Percentiles rank a stretch among this genome's conserved stretches.
phyloP scores from a whole-genome alignment of 306 rosid genomes.

The Acacia melanoxylon region DNA sequence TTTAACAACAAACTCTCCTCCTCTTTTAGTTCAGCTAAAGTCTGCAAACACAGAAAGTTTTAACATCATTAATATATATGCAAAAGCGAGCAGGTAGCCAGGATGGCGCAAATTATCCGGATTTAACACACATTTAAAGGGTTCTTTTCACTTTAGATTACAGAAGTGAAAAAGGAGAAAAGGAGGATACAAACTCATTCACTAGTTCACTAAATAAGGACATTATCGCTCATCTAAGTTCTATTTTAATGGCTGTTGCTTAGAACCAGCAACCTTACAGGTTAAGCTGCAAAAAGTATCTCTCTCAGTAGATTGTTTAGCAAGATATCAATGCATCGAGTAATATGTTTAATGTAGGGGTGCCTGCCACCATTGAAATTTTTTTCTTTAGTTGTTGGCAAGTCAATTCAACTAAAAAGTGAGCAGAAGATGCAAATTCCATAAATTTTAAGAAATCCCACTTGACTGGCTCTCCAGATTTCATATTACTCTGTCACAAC shows the following conservation, averaged over 20 bases:
- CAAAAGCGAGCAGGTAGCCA: neutral
- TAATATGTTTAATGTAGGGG: neutral
- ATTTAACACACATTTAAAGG: neutral
- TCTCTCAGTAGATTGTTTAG: neutral
- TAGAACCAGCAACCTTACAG: neutral
- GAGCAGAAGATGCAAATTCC: neutral
- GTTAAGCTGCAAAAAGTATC: neutral
- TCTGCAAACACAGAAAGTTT: slow-evolving; percentile 38
- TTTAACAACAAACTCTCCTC: slow-evolving; percentile 54
- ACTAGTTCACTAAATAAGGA: neutral
- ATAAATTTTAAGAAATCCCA: neutral
- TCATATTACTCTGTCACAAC: neutral
- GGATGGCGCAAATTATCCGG: neutral
- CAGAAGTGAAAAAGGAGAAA: neutral
- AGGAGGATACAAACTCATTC: neutral
- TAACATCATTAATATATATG: neutral
- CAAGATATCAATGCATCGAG: neutral
- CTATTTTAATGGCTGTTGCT: neutral
- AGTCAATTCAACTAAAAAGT: neutral
- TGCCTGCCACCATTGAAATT: neutral
- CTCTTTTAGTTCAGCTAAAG: slow-evolving; percentile 63
- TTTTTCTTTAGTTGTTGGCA: neutral
- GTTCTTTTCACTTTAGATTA: neutral
- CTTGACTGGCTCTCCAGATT: neutral
- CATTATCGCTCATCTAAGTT: neutral